Evolutionary conservation across 2,329 filamentous ascomycete species (phyloP), one percentile per base, ranked within the genome.

Genomic region (Penicillium aurantiogriseum): DNA sequence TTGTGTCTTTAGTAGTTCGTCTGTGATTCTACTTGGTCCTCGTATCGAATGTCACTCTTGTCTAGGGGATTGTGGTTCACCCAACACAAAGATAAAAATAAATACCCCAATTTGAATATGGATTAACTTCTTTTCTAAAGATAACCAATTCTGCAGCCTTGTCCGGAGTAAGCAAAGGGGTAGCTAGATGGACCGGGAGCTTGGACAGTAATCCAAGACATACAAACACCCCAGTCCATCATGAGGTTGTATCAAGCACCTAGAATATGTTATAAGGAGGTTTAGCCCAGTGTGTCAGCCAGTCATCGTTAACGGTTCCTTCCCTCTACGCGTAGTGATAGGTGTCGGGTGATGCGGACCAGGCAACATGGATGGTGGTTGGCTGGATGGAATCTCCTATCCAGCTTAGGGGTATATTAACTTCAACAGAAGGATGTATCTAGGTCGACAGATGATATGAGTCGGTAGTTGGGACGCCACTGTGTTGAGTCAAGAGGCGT

Each of bases 261-360:
- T 11, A 42, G 5, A 56, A 35, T 25, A 45, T 9, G 15, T 15
- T 40, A 10, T 11, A 36, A 17, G 15, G 25, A 35, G 33, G 13
- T 51, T 49, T 17, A 33, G 15, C 35, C 4, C 5, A 25, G 19
- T 7, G 9, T 6, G 0, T 6, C 21, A 55, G 21, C 64, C 62
- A 67, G 55, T 63, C 51, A 62, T 23, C 33, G 11, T 21, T 7
- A 31, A 17, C 9, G 54, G 54, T 43, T 51, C 17, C 15, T 15
- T 62, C 56, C 47, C 40, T 60, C 55, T 53, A 56, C 48, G 53
- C 36, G 45, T 58, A 52, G 29, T 64, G 58, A 67, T 67, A 63
- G 63, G 60, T 62, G 63, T 67, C 63, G 63, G 62, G 60, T 67
- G 64, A 67, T 64, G 60, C 60, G 54, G 54, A 49, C 33, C 23